Conservation (phyloP, 306 rosid genomes). For the Cucurbita argyrosperma region DNA sequence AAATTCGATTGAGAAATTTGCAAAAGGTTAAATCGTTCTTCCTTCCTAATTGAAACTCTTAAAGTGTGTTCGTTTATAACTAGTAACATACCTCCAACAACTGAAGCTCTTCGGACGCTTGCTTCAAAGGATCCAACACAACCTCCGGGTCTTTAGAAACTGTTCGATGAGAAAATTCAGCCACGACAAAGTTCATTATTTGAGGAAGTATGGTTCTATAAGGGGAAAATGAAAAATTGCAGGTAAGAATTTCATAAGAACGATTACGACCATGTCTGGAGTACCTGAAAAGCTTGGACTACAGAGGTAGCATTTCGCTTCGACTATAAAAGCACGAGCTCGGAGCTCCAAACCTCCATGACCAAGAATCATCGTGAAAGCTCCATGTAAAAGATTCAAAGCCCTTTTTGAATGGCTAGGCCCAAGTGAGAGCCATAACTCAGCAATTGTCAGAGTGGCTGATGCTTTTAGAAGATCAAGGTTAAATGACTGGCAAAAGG, state of each 20-base stretch:
- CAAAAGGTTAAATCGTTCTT: not conserved
- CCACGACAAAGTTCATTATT: not conserved
- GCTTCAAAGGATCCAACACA: constrained; percentile 64
- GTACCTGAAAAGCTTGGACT: constrained; percentile 76
- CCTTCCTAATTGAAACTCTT: not conserved
- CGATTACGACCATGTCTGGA: not conserved
- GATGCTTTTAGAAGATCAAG: constrained; percentile 97
- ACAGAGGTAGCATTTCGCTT: constrained; percentile 77
- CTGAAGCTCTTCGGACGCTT: constrained; percentile 77
- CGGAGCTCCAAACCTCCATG: constrained; percentile 97
- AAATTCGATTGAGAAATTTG: not conserved
- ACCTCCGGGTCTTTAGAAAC: constrained; percentile 38
- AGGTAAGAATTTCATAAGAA: not conserved
- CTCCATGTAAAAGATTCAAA: constrained; percentile 70
- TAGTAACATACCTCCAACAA: constrained; percentile 59
- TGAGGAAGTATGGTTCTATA: not conserved
- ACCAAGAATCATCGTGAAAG: constrained; percentile 89
- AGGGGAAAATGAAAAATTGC: not conserved
- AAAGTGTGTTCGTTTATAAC: not conserved
- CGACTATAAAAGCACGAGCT: constrained; percentile 71
- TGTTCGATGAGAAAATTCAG: constrained; percentile 12
- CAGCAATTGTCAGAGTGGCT: constrained; percentile 74
- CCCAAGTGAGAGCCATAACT: constrained; percentile 91
- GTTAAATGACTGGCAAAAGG: constrained; percentile 86
- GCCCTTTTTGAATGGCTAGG: constrained; percentile 81